These are phyloP conservation scores for Ophiosphaerella narmari DNA, from an alignment of 2,329 filamentous ascomycete genomes.

Conservation along the genomic window DNA sequence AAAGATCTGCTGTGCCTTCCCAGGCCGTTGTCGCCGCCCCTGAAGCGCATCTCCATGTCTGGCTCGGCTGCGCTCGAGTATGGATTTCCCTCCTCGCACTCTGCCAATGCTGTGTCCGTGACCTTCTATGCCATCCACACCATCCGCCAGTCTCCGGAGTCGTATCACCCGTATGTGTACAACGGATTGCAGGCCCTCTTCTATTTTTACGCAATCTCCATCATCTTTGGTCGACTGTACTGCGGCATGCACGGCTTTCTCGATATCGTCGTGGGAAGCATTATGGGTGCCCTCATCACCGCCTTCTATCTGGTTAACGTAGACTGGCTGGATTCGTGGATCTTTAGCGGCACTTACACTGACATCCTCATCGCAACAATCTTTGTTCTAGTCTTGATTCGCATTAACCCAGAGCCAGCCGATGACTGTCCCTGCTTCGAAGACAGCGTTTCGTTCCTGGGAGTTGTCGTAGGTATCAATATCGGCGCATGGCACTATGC, in stretches of 20 bases:
- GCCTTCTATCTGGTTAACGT: conserved; percentile 61
- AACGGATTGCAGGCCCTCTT: conserved; percentile 68
- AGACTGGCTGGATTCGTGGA: conserved; percentile 68
- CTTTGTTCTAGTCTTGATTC: conserved; percentile 74
- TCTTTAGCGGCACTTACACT: conserved; percentile 60
- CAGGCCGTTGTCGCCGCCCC: conserved; percentile 85
- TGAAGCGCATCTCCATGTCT: conserved; percentile 96
- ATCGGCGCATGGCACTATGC: conserved; percentile 83
- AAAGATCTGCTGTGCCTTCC: conserved; percentile 95
- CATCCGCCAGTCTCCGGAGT: conserved; percentile 68
- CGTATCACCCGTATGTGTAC: conserved; percentile 63
- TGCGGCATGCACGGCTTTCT: conserved; percentile 99
- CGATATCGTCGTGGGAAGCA: conserved; percentile 81
- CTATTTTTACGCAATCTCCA: conserved; percentile 86
- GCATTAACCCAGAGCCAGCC: conserved; percentile 91
- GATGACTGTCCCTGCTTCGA: conserved; percentile 98
- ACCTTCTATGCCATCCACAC: conserved; percentile 80
- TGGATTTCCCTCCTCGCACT: conserved; percentile 95
- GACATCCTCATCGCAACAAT: conserved; percentile 68
- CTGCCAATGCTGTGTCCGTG: conserved; percentile 94
- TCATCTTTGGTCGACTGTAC: conserved; percentile 88
- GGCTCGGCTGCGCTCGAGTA: conserved; percentile 94
- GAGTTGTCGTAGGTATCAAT: conserved; percentile 84
- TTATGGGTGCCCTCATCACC: conserved; percentile 71
- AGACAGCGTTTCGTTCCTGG: conserved; percentile 91